Base-by-base conservation (phyloP, 768 basidiomycete species). In the Myochromella boudieri region DNA sequence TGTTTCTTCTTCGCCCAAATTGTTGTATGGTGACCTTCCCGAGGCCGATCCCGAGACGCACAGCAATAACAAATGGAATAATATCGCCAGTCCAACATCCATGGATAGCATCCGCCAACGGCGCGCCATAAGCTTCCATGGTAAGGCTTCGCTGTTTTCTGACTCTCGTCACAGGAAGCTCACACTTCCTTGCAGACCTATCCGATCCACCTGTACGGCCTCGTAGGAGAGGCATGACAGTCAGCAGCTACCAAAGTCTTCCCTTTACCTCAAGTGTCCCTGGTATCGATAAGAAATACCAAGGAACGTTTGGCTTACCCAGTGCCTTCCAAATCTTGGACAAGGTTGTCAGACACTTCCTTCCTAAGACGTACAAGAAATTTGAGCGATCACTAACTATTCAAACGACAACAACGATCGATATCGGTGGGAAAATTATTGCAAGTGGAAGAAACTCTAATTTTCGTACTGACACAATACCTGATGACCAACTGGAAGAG, bases 401-500 rank as follows among this genome's bases (percentile, higher is more conserved):
- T 44, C 74, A 74, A 0, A 64, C 70, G 5, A 70, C 74, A 14
- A 69, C 62, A 22, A 79, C 80, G 1, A 44, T 76, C 1, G 65
- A 68, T 60, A 6, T 62, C 75, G 74, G 74, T 54, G 77, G 39
- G 62, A 61, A 26, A 62, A 75, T 37, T 61, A 63, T 86, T 2
- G 63, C 74, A 9, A 76, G 83, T 4, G 79, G 81, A 3, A 66
- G 83, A 15, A 88, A 87, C 57, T 83, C 79, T 5, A 68, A 77
- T 51, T 78, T 83, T 51, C 62, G 68, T 31, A 75, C 70, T 10
- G 77, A 78, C 25, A 73, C 62, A 51, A 60, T 92, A 57, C 78
- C 76, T 3, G 75, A 81, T 51, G 84, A 87, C 15, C 76, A 90
- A 59, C 59, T 87, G 45, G 87, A 89, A 58, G 74, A 82, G 52